phyloP scores from a whole-genome alignment of 2,329 filamentous ascomycete genomes.

The Aspergillus pseudonomiae region DNA sequence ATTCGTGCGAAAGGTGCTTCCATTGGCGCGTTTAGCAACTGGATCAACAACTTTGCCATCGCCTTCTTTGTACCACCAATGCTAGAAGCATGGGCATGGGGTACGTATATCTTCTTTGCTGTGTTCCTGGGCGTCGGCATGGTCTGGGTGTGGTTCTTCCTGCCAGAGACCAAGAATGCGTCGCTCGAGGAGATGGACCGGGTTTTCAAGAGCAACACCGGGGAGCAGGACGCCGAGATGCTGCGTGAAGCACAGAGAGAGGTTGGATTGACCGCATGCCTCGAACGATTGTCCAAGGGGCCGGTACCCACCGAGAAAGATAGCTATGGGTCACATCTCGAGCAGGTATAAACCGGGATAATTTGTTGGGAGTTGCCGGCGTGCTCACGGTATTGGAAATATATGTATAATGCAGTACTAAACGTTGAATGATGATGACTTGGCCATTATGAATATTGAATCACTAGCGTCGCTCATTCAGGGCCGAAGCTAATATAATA shows the following conservation, averaged over 20 bases:
- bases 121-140: conserved; percentile 29
- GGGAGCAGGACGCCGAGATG: conserved; percentile 28
- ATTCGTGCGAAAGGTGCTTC: conserved; percentile 34
- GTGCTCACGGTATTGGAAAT: not conserved
- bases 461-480: not conserved
- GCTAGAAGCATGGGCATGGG: conserved; percentile 28
- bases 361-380: not conserved
- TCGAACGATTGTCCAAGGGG: conserved; percentile 15
- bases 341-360: conserved; percentile 2
- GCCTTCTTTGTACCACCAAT: conserved; percentile 34
- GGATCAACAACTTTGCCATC: conserved; percentile 36
- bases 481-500: not conserved
- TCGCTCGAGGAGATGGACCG: conserved; percentile 58
- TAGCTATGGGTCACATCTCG: conserved; percentile 3
- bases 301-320: not conserved
- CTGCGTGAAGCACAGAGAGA: conserved; percentile 29
- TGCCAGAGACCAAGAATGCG: conserved; percentile 62
- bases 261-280: conserved; percentile 26
- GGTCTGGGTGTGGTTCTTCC: conserved; percentile 34
- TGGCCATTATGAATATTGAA: not conserved
- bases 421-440: not conserved
- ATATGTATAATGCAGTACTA: not conserved
- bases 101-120: conserved; percentile 36
- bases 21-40: conserved; percentile 34
- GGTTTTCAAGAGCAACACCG: conserved; percentile 35